These are phyloP conservation scores for Collybia nuda DNA, from an alignment of 768 basidiomycete genomes.

Conservation along the genomic window DNA sequence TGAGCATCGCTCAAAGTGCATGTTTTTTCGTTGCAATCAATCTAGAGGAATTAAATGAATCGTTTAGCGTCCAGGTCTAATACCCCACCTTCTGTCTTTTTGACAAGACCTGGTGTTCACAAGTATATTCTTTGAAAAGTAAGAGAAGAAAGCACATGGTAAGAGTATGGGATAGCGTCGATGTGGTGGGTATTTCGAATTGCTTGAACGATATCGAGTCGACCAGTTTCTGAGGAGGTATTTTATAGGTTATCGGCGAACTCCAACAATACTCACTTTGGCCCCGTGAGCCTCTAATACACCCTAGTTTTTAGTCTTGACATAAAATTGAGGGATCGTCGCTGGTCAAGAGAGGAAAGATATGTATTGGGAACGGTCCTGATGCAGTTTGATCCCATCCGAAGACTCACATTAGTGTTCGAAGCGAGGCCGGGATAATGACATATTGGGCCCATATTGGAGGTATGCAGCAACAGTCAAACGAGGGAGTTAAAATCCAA, in stretches of 20 bases:
- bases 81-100: constrained; percentile 33
- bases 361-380: not conserved
- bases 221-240: not conserved
- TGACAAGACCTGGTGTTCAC: constrained; percentile 26
- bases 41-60: constrained; percentile 24
- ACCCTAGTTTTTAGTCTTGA: not conserved
- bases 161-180: not conserved
- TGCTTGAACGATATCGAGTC: not conserved
- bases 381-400: not conserved
- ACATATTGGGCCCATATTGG: too few relatives aligned
- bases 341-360: not conserved
- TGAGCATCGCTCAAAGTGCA: constrained; percentile 44
- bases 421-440: too few relatives aligned
- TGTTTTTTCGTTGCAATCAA: constrained; percentile 42
- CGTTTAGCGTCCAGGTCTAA: not conserved
- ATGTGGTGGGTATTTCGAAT: not conserved
- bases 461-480: too few relatives aligned
- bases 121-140: constrained; percentile 29
- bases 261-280: not conserved
- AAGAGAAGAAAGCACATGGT: constrained; percentile 31
- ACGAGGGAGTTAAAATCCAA: too few relatives aligned
- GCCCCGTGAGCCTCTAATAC: not conserved
- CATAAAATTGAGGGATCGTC: not conserved
- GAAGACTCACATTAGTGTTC: not conserved
- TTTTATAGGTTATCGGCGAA: not conserved